Evolutionary conservation across 129 eudicot species (phyloP).

Genomic region (Flaveria sonorensis): DNA sequence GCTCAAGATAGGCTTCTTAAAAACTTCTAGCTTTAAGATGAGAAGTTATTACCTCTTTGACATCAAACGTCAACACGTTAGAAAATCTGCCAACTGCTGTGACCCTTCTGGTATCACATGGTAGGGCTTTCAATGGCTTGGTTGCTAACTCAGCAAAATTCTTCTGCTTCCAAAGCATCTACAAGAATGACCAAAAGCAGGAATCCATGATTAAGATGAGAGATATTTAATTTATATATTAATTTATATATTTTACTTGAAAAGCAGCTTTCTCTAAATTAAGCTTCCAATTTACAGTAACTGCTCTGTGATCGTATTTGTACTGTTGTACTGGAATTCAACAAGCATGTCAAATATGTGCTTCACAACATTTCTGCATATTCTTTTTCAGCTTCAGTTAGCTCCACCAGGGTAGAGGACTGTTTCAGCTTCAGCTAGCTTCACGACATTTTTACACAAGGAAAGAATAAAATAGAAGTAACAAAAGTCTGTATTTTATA

Average conservation of each 20-base stretch:
- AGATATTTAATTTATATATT: not conserved
- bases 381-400: no score
- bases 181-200: constrained; percentile 65
- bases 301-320: constrained; percentile 83
- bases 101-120: constrained; percentile 75
- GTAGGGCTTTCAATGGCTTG: constrained; percentile 68
- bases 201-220: constrained; percentile 2
- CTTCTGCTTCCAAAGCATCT: constrained; percentile 97
- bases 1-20: no score
- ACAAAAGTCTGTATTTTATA: no score
- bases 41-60: constrained; percentile 63
- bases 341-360: no score
- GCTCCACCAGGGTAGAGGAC: no score
- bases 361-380: no score
- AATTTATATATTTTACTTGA: not conserved
- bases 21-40: no score
- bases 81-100: constrained; percentile 87
- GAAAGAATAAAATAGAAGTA: no score
- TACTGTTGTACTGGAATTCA: no score
- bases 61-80: constrained; percentile 66
- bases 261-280: constrained; percentile 60
- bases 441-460: no score
- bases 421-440: no score
- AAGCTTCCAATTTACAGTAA: no score
- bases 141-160: constrained; percentile 76